A percentile compares a stretch with the other conserved stretches of the same genome.
Evolutionary conservation across 805 yeast species (phyloP).

Genomic region (Yarrowia divulgata): DNA sequence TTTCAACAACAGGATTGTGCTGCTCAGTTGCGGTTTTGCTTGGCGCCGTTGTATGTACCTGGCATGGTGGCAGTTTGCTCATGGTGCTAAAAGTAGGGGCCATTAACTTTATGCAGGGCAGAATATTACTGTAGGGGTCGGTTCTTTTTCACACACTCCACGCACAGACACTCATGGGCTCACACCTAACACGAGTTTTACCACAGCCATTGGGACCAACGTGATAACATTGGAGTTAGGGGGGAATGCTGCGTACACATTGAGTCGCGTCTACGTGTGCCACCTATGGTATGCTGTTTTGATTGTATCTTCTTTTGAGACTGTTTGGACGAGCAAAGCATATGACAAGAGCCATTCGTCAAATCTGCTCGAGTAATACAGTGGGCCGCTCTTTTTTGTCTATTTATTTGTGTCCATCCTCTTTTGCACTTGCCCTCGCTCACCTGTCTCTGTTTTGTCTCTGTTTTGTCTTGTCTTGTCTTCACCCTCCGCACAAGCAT

Average conservation of each 20-base stretch:
- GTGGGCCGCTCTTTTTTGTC: neutral
- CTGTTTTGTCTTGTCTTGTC: slow-evolving; percentile 9
- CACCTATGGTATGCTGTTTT: too few species aligned
- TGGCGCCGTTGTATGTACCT: slow-evolving; percentile 3
- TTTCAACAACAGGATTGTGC: too few species aligned
- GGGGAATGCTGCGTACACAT: too few species aligned
- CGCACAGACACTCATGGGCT: too few species aligned
- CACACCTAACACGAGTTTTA: too few species aligned
- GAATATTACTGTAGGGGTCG: slow-evolving; percentile 24
- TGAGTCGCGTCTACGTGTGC: too few species aligned
- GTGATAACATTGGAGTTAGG: neutral
- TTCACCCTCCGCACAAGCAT: slow-evolving; percentile 20
- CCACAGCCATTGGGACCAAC: slow-evolving; percentile 19
- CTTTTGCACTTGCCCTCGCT: neutral
- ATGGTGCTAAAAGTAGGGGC: slow-evolving; percentile 16
- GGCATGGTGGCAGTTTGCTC: neutral
- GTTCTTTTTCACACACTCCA: neutral
- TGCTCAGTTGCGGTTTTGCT: neutral
- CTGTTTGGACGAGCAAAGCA: too few species aligned
- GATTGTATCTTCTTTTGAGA: too few species aligned
- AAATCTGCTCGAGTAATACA: neutral
- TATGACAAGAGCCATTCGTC: too few species aligned
- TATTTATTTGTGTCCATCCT: slow-evolving; percentile 31
- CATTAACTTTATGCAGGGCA: slow-evolving; percentile 33
- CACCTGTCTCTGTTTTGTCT: too few species aligned